These are phyloP conservation scores for Rehmannia glutinosa DNA, from an alignment of 257 asterid species.

Conservation along the genomic window DNA sequence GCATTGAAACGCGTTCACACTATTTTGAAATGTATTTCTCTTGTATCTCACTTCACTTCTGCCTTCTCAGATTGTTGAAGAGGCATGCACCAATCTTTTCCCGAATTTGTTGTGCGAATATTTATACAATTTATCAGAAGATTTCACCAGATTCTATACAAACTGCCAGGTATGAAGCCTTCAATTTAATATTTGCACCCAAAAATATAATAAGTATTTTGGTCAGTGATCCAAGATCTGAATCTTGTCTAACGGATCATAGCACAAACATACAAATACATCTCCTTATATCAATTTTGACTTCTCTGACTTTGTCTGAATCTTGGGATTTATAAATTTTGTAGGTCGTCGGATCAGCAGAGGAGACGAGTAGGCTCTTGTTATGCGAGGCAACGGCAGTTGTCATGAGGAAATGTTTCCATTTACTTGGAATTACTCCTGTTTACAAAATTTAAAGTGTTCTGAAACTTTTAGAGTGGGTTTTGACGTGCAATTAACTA, in stretches of 20 bases:
- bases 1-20: background rate
- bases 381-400: conserved; percentile 92
- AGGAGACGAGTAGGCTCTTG: conserved; percentile 80
- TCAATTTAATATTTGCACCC: background rate
- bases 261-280: background rate
- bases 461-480: too few species aligned
- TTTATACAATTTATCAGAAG: conserved; percentile 79
- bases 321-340: conserved; percentile 6
- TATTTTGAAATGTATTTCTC: background rate
- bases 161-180: conserved; percentile 70
- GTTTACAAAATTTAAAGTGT: conserved; percentile 89
- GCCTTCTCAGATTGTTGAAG: conserved; percentile 65
- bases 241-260: background rate
- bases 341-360: conserved; percentile 78
- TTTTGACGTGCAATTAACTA: too few species aligned
- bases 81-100: conserved; percentile 60
- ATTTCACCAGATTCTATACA: conserved; percentile 77
- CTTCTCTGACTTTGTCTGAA: background rate
- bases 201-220: background rate
- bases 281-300: background rate
- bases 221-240: background rate
- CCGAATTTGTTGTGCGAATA: conserved; percentile 83
- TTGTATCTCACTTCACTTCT: conserved; percentile 15
- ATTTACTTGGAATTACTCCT: conserved; percentile 82
- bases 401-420: conserved; percentile 87